Evolutionary conservation across 345 rosid genomes (phyloP).

Genomic region (Camelina laxa): DNA sequence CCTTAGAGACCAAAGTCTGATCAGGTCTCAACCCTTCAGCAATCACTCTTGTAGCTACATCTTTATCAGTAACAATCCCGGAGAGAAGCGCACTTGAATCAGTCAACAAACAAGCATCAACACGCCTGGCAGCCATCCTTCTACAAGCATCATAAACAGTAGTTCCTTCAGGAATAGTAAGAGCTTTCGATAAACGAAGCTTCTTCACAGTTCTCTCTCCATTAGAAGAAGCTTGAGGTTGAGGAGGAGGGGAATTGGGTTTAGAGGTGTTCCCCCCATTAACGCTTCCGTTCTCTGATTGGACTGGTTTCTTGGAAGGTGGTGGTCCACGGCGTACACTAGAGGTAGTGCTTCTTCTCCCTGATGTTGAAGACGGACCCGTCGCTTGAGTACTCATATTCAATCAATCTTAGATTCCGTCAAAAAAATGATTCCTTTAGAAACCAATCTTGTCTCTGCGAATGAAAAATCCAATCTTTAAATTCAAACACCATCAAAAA

Average conservation of each 20-base stretch:
- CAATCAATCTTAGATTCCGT: constrained; percentile 9
- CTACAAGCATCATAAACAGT: constrained; percentile 88
- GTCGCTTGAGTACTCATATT: constrained; percentile 65
- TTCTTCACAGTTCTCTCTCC: constrained; percentile 95
- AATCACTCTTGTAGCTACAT: constrained; percentile 79
- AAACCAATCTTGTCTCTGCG: background rate
- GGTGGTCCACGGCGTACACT: constrained; percentile 57
- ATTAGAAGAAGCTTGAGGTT: constrained; percentile 49
- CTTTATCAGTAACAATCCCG: constrained; percentile 95
- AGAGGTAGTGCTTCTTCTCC: constrained; percentile 52
- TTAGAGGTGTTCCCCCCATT: constrained; percentile 64
- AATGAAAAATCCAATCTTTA: background rate
- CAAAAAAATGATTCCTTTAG: constrained; percentile 10
- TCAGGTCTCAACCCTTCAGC: constrained; percentile 95
- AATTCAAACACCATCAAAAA: background rate
- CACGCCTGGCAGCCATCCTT: constrained; percentile 94
- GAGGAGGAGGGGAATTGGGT: constrained; percentile 74
- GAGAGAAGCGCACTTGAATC: constrained; percentile 92
- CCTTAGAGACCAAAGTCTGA: constrained; percentile 82
- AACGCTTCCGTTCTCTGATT: constrained; percentile 56
- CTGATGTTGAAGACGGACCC: constrained; percentile 53
- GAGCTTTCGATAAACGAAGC: constrained; percentile 87
- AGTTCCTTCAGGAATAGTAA: constrained; percentile 93
- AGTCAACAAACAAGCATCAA: constrained; percentile 85
- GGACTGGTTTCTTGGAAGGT: constrained; percentile 54